Evolutionary conservation across 768 basidiomycete species (phyloP), one percentile per base, ranked within the genome.

Genomic region (Galerina marginata): DNA sequence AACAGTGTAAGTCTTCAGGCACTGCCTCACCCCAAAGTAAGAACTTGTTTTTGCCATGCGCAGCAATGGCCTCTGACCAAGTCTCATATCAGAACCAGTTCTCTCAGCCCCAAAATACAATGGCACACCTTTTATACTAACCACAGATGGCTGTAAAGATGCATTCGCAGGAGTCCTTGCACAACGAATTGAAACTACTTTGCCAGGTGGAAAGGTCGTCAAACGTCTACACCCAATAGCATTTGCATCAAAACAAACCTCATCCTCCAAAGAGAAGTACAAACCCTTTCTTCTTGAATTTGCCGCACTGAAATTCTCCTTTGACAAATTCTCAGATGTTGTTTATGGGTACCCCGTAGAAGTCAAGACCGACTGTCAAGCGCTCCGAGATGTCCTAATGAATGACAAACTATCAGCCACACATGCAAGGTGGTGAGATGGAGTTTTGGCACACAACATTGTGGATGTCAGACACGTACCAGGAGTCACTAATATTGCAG

Each of bases 351-450:
- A 65, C 20, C 75, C 71, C 0, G 58, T 78, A 0, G 68, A 75
- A 38, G 29, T 78, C 9, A 67, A 73, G 40, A 77, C 74, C 0
- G 76, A 77, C 57, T 78, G 76, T 57, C 67, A 72, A 36, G 76
- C 75, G 0, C 65, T 78, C 0, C 54, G 67, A 7, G 72, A 77
- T 49, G 43, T 69, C 4, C 55, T 79, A 0, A 63, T 66, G 7
- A 75, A 48, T 42, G 46, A 54, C 38, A 69, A 65, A 37, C 61
- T 74, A 15, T 71, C 56, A 39, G 63, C 70, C 2, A 70, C 72
- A 20, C 77, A 78, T 60, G 72, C 72, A 14, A 58, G 73, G 1
- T 79, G 76, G 77, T 54, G 68, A 9, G 77, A 80, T 44, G 67
- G 74, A 1, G 65, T 79, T 0, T 40, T 77, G 0, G 63, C 60